Evolutionary conservation across 257 asterid genomes (phyloP).

Genomic region (Paulownia fortunei): DNA sequence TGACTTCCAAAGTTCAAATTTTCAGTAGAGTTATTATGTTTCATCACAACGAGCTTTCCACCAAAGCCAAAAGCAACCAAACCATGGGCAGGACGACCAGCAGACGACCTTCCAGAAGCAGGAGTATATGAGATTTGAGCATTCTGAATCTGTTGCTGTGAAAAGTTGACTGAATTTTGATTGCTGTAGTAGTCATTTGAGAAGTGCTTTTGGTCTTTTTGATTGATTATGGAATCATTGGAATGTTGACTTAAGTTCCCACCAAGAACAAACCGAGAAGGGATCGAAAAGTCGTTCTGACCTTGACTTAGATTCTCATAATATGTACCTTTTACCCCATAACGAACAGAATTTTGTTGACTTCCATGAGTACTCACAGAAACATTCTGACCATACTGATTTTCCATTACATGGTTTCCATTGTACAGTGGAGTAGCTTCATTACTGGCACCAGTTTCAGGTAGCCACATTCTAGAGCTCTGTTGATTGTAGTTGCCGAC

Average conservation of each 20-base stretch:
- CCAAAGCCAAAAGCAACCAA: constrained; percentile 95
- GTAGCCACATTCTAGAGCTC: constrained; percentile 51
- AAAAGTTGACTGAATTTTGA: constrained; percentile 53
- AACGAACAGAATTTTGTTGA: constrained; percentile 46
- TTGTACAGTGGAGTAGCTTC: constrained; percentile 46
- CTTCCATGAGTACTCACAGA: constrained; percentile 42
- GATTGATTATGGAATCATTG: constrained; percentile 55
- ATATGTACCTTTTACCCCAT: constrained; percentile 46
- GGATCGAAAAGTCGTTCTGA: constrained; percentile 46
- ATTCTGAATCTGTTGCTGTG: constrained; percentile 61
- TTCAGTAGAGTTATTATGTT: constrained; percentile 53
- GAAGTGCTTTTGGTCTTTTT: constrained; percentile 49
- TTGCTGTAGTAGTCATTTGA: constrained; percentile 53
- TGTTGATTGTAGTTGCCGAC: constrained; percentile 49
- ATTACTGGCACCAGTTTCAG: constrained; percentile 42
- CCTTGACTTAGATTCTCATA: constrained; percentile 47
- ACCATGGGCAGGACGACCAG: constrained; percentile 96
- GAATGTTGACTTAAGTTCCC: constrained; percentile 55
- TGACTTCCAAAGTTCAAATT: constrained; percentile 66
- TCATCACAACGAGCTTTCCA: constrained; percentile 88
- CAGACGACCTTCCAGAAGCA: constrained; percentile 75
- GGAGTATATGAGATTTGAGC: constrained; percentile 62
- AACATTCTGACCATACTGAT: constrained; percentile 44
- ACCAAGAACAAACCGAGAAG: constrained; percentile 45
- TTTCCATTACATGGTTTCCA: constrained; percentile 49